Percentiles rank a stretch among this genome's conserved stretches.
These are phyloP conservation scores for Nepenthes mirabilis DNA, from an alignment of 148 eudicot species.

Conservation along the genomic window DNA sequence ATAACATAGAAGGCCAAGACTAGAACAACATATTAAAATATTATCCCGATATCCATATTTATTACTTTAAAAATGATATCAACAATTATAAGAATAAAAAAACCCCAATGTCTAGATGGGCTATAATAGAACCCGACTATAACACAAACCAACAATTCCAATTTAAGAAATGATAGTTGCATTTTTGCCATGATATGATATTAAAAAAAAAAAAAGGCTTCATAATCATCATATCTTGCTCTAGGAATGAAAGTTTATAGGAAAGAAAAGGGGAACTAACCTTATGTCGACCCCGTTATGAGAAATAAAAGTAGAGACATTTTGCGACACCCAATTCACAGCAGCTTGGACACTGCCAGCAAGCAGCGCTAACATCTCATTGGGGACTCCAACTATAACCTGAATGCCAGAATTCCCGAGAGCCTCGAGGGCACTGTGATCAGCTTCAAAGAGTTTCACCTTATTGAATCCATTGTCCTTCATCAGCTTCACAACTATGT, in stretches of 20 bases:
- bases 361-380: constrained; percentile 57
- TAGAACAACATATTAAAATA: too few species aligned
- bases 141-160: too few species aligned
- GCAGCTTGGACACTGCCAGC: constrained; percentile 64
- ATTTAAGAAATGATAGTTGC: too few species aligned
- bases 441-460: constrained; percentile 89
- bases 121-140: too few species aligned
- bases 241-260: not conserved
- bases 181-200: too few species aligned
- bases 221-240: not conserved
- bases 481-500: constrained; percentile 60
- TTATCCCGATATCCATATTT: too few species aligned
- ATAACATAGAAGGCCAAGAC: too few species aligned
- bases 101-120: too few species aligned
- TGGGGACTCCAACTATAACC: constrained; percentile 96
- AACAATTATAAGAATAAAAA: too few species aligned
- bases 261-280: constrained; percentile 17
- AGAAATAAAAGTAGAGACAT: constrained; percentile 60
- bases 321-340: constrained; percentile 64
- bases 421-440: constrained; percentile 56
- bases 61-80: too few species aligned
- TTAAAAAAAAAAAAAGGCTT: too few species aligned
- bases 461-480: constrained; percentile 85
- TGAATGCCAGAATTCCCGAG: constrained; percentile 82
- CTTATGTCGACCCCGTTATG: constrained; percentile 64